Conservation (phyloP, 2,329 filamentous ascomycete species). For the Sordariomycetes sp. region DNA sequence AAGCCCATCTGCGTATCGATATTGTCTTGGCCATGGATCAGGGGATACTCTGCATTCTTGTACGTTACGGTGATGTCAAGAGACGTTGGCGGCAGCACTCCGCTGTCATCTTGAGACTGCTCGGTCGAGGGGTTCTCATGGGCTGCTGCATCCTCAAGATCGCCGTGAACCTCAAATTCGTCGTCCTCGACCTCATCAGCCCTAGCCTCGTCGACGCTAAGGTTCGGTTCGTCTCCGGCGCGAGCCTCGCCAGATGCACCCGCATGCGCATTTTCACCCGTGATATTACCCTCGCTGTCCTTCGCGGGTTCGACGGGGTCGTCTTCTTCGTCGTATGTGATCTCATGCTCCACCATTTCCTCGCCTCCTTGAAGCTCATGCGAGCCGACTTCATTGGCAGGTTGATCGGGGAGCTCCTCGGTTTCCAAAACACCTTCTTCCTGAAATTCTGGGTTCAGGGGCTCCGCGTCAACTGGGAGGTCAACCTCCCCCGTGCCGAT, state of each 20-base stretch:
- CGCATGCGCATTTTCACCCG: conserved; percentile 7
- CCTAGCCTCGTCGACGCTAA: background rate
- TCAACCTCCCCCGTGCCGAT: conserved; percentile 12
- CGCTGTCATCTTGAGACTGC: conserved; percentile 9
- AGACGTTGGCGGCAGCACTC: conserved; percentile 4
- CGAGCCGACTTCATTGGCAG: background rate
- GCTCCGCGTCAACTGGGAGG: conserved; percentile 10
- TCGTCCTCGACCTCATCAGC: conserved; percentile 3
- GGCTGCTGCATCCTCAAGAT: conserved; percentile 6
- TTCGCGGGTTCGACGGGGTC: background rate
- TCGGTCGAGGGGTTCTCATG: conserved; percentile 8
- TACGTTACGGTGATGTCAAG: conserved; percentile 30
- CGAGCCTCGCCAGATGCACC: background rate
- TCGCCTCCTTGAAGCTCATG: conserved; percentile 1
- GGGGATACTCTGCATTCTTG: conserved; percentile 30
- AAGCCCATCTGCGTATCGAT: conserved; percentile 26
- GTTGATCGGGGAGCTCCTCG: background rate
- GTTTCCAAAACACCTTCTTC: background rate
- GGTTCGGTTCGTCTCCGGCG: background rate
- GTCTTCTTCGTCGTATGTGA: conserved; percentile 10
- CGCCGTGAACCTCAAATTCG: conserved; percentile 1
- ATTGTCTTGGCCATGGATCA: conserved; percentile 19
- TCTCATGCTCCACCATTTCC: conserved; percentile 8
- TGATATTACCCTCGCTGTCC: background rate
- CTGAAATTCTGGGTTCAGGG: conserved; percentile 15